These are phyloP conservation scores for Porodaedalea pini DNA, from an alignment of 1,284 basidiomycete genomes.

Conservation along the genomic window DNA sequence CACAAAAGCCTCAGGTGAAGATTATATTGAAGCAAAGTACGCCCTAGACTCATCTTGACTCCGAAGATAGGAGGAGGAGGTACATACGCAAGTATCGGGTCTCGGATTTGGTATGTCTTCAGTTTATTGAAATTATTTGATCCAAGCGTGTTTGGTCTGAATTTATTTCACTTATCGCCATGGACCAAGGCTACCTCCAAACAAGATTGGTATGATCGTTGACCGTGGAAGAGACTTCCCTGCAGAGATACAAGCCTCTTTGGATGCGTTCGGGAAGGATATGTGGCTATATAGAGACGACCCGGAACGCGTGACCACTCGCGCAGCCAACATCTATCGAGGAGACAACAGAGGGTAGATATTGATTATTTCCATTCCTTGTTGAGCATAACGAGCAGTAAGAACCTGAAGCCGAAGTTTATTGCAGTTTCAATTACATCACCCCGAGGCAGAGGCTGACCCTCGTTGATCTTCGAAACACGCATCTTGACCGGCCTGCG, in stretches of 20 bases:
- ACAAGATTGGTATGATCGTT: conserved; percentile 74
- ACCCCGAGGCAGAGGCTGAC: conserved; percentile 71
- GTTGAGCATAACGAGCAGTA: no score
- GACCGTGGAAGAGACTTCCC: conserved; percentile 84
- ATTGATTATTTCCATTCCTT: background rate
- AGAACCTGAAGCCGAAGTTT: conserved; percentile 6
- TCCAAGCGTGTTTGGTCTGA: background rate
- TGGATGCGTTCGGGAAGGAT: conserved; percentile 66
- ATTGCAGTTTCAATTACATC: conserved; percentile 73
- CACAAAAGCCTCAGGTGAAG: conserved; percentile 49
- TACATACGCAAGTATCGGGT: conserved; percentile 73
- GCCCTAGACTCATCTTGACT: background rate
- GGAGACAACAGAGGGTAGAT: conserved; percentile 69
- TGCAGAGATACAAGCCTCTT: conserved; percentile 45
- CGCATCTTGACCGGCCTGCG: conserved; percentile 49
- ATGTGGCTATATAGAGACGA: conserved; percentile 80
- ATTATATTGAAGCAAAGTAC: background rate
- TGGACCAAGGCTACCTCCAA: conserved; percentile 54
- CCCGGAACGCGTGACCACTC: conserved; percentile 54
- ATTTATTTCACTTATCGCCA: background rate
- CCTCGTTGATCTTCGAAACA: conserved; percentile 62
- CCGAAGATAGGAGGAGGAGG: conserved; percentile 88
- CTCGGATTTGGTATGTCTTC: conserved; percentile 66
- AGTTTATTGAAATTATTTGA: background rate
- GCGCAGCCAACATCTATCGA: conserved; percentile 75